Conservation (phyloP, 805 yeast species). For the Starmerella tilneyi region DNA sequence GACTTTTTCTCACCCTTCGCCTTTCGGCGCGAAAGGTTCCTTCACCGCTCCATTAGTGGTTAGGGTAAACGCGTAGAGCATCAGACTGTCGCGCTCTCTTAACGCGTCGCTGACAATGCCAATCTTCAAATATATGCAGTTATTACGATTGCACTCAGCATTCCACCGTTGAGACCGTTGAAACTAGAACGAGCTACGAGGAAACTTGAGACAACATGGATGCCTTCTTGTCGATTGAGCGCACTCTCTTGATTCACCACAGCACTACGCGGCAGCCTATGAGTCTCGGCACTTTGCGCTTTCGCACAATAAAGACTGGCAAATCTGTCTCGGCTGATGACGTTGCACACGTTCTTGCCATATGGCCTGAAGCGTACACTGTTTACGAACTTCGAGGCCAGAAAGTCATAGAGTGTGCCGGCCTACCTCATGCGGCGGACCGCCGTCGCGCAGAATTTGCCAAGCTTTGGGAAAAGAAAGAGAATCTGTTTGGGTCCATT, state of each 20-base stretch:
- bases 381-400: slow-evolving; percentile 12
- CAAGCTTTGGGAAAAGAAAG: slow-evolving; percentile 12
- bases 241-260: slow-evolving; percentile 23
- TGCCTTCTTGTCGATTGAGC: slow-evolving; percentile 25
- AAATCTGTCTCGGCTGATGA: slow-evolving; percentile 19
- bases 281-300: slow-evolving; percentile 19
- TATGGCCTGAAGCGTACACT: slow-evolving; percentile 26
- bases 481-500: background rate
- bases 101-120: slow-evolving; percentile 8
- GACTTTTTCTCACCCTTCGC: too few species aligned
- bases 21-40: too few species aligned
- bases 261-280: slow-evolving; percentile 23
- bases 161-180: too few species aligned
- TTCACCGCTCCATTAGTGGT: too few species aligned
- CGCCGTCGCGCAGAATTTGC: slow-evolving; percentile 8
- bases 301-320: slow-evolving; percentile 22
- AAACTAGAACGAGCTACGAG: too few species aligned
- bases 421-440: slow-evolving; percentile 12
- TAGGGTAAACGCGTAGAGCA: slow-evolving; percentile 5
- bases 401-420: slow-evolving; percentile 14
- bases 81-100: too few species aligned
- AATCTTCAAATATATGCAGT: too few species aligned
- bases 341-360: slow-evolving; percentile 21
- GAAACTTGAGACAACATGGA: too few species aligned
- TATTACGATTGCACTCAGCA: too few species aligned